These are phyloP conservation scores for Geum urbanum DNA, from an alignment of 306 rosid species.

Conservation along the genomic window DNA sequence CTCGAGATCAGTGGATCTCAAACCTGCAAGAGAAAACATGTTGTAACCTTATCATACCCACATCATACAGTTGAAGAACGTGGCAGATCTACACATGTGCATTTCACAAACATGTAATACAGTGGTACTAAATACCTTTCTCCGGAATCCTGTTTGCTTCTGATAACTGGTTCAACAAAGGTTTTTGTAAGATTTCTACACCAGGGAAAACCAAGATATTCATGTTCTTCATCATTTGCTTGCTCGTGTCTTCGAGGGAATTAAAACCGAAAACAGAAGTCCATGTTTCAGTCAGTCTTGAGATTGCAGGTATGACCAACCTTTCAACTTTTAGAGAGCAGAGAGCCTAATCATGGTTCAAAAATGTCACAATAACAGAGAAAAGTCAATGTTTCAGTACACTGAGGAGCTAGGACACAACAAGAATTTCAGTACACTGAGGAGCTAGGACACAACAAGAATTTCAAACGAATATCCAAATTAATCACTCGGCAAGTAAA, in stretches of 20 bases:
- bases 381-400: slow-evolving; percentile 25
- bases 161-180: slow-evolving; percentile 29
- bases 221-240: slow-evolving; percentile 50
- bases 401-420: slow-evolving; percentile 12
- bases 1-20: slow-evolving; percentile 18
- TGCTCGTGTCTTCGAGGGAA: slow-evolving; percentile 53
- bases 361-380: slow-evolving; percentile 9
- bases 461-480: background rate
- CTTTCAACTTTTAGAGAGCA: slow-evolving; percentile 67
- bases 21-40: slow-evolving; percentile 40
- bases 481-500: background rate
- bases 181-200: slow-evolving; percentile 76
- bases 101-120: background rate
- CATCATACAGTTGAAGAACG: slow-evolving; percentile 11
- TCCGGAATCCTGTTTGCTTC: slow-evolving; percentile 25
- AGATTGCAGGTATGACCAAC: slow-evolving; percentile 88
- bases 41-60: background rate
- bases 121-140: slow-evolving; percentile 9
- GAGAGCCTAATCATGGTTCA: slow-evolving; percentile 53
- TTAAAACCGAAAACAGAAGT: slow-evolving; percentile 78
- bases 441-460: slow-evolving; percentile 7
- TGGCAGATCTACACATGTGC: background rate
- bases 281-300: slow-evolving; percentile 78
- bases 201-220: slow-evolving; percentile 83
- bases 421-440: slow-evolving; percentile 30